A percentile compares a stretch with the other conserved stretches of the same genome.
Evolutionary conservation across 2,329 filamentous ascomycete species (phyloP).

Genomic region (Fusarium sp.): DNA sequence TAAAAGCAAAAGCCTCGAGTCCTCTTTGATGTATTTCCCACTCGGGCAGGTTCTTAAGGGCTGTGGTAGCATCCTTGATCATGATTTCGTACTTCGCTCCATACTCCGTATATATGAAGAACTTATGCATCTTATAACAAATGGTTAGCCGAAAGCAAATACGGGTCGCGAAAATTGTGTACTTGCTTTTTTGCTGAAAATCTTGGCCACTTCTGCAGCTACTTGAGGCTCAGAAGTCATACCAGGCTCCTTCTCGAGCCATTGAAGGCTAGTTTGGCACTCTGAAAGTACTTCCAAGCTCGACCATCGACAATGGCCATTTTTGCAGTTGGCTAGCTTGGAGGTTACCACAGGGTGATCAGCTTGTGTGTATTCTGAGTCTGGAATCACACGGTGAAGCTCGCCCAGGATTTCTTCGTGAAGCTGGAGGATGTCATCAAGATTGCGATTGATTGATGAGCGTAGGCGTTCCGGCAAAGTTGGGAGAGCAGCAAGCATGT

Average conservation of each 20-base stretch:
- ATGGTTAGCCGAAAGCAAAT: neutral
- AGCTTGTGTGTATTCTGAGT: constrained; percentile 69
- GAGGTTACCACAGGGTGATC: constrained; percentile 23
- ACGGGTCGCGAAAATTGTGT: neutral
- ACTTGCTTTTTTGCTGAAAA: constrained; percentile 69
- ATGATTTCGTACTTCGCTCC: constrained; percentile 89
- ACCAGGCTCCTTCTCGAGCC: constrained; percentile 60
- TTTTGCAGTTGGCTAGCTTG: constrained; percentile 22
- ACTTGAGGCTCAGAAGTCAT: constrained; percentile 68
- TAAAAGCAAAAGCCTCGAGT: constrained; percentile 82
- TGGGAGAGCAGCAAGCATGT: constrained; percentile 77
- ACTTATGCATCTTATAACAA: constrained; percentile 73
- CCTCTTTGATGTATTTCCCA: constrained; percentile 88
- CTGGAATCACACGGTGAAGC: constrained; percentile 76
- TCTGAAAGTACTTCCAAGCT: constrained; percentile 61
- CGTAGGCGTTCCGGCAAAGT: constrained; percentile 72
- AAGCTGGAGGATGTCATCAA: constrained; percentile 81
- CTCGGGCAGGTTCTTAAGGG: constrained; percentile 73
- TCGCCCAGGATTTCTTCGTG: constrained; percentile 85
- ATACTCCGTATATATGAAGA: constrained; percentile 92
- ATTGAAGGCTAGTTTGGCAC: constrained; percentile 51
- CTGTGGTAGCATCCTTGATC: constrained; percentile 77
- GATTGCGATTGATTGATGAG: constrained; percentile 79
- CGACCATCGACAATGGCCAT: constrained; percentile 58
- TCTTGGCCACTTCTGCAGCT: constrained; percentile 69